phyloP scores from a whole-genome alignment of 345 rosid genomes.

The Jatropha curcas region DNA sequence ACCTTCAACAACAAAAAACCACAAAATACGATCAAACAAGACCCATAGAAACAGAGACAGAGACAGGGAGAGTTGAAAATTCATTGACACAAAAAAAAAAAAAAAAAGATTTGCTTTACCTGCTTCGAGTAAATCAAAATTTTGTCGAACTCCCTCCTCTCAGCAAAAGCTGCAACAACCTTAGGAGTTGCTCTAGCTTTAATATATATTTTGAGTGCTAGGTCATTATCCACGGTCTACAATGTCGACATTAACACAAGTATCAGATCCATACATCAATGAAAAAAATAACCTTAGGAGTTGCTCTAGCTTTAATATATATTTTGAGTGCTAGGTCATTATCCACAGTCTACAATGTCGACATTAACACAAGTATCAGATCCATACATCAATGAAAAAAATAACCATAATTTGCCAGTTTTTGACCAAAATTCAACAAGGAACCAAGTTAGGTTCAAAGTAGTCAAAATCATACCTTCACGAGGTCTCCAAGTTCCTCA shows the following conservation, averaged over 20 bases:
- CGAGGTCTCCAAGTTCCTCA: constrained; percentile 99
- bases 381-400: not conserved
- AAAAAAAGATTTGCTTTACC: constrained; percentile 40
- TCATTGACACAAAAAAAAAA: not conserved
- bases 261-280: not conserved
- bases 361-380: not conserved
- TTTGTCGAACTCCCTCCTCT: constrained; percentile 95
- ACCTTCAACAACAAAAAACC: constrained; percentile 45
- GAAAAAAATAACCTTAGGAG: constrained; percentile 65
- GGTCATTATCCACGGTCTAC: constrained; percentile 99
- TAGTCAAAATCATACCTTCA: constrained; percentile 58
- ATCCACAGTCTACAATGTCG: constrained; percentile 80
- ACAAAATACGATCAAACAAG: not conserved
- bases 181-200: constrained; percentile 97
- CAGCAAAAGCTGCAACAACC: constrained; percentile 99
- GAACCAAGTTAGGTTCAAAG: not conserved
- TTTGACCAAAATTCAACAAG: not conserved
- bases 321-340: constrained; percentile 96
- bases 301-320: constrained; percentile 92
- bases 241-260: constrained; percentile 14
- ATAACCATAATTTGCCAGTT: too few species aligned
- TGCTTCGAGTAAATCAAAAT: constrained; percentile 92
- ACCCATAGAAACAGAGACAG: not conserved
- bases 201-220: constrained; percentile 89
- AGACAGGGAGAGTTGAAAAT: not conserved